A percentile compares a stretch with the other conserved stretches of the same genome.
Conservation (phyloP, 179 eudicot species). For the Corrigiola litoralis region DNA sequence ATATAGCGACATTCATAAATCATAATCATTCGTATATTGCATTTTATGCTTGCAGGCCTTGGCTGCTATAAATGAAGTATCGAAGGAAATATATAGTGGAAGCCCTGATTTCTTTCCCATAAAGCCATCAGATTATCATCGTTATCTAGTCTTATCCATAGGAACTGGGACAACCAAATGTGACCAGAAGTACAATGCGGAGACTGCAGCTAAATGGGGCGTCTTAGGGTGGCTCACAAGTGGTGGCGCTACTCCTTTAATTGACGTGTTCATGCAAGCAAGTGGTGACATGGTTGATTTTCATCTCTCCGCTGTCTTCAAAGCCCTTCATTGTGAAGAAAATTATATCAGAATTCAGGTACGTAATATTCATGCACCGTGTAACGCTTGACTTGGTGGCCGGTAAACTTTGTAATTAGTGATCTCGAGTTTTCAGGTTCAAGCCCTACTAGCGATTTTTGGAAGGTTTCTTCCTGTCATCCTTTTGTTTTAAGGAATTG, state of each 20-base stretch:
- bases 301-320: conserved; percentile 35
- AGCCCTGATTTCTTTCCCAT: conserved; percentile 34
- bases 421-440: not conserved
- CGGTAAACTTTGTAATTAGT: not conserved
- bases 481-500: no score
- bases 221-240: conserved; percentile 38
- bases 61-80: conserved; percentile 42
- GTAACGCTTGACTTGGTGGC: not conserved
- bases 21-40: not conserved
- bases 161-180: conserved; percentile 41
- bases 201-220: conserved; percentile 41
- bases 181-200: conserved; percentile 34
- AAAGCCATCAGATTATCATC: conserved; percentile 33
- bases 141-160: conserved; percentile 39
- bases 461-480: no score
- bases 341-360: conserved; percentile 60
- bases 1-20: not conserved
- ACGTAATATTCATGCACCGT: not conserved
- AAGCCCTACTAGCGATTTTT: no score
- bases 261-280: conserved; percentile 38
- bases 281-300: conserved; percentile 54
- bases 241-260: conserved; percentile 35
- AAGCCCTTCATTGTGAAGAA: conserved; percentile 41
- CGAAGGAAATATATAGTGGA: conserved; percentile 23
- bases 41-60: conserved; percentile 22